phyloP scores from a whole-genome alignment of 2,329 filamentous ascomycete genomes.

The Fusarium sp. region DNA sequence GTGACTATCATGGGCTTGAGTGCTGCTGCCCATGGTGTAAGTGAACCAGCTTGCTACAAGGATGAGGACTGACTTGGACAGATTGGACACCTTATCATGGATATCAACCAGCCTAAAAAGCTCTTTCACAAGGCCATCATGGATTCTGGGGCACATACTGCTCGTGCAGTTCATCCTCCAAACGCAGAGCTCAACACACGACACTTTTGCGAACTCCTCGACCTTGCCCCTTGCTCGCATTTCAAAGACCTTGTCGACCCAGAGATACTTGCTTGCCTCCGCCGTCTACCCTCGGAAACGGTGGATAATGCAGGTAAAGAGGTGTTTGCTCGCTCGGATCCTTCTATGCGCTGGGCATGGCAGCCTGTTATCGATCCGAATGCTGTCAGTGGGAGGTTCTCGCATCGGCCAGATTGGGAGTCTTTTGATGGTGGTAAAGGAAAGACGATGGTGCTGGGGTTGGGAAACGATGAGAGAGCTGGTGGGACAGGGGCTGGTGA shows the following conservation, averaged over 20 bases:
- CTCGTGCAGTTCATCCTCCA: slow-evolving; percentile 43
- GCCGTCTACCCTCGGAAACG: slow-evolving; percentile 37
- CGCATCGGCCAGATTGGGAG: slow-evolving; percentile 37
- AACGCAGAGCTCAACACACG: slow-evolving; percentile 40
- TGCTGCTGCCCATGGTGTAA: slow-evolving; percentile 48
- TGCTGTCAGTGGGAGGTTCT: slow-evolving; percentile 36
- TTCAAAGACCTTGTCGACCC: slow-evolving; percentile 40
- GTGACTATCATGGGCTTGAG: slow-evolving; percentile 59
- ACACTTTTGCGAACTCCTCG: slow-evolving; percentile 45
- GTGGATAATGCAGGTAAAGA: slow-evolving; percentile 43
- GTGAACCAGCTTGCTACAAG: background rate
- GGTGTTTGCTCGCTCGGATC: slow-evolving; percentile 43
- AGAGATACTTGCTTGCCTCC: slow-evolving; percentile 42
- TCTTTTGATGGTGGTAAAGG: slow-evolving; percentile 41
- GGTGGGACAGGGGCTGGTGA: slow-evolving; percentile 51
- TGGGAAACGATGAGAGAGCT: slow-evolving; percentile 59
- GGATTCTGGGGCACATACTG: slow-evolving; percentile 47
- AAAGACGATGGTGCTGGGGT: slow-evolving; percentile 55
- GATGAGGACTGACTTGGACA: background rate
- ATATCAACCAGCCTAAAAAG: slow-evolving; percentile 45
- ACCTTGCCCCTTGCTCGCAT: slow-evolving; percentile 43
- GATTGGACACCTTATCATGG: slow-evolving; percentile 48
- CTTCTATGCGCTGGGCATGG: slow-evolving; percentile 47
- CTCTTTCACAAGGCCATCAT: slow-evolving; percentile 48
- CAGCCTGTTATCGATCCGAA: slow-evolving; percentile 46